phyloP scores from a whole-genome alignment of 225 moss, liverwort and hornwort genomes.

The Pleurozium schreberi region DNA sequence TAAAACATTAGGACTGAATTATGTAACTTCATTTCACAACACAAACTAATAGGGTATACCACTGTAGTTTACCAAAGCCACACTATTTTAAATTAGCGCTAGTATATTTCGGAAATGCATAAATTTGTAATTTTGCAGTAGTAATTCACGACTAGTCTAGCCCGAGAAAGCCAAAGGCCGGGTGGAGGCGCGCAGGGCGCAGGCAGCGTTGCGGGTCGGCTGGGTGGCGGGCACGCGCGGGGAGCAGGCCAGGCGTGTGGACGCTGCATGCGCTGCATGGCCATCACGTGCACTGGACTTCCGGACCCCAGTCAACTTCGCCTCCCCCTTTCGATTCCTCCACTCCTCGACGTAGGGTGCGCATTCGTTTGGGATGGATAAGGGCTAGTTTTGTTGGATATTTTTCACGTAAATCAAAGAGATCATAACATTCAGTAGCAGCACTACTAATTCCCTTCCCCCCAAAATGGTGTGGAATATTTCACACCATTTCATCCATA shows the following conservation, averaged over 20 bases:
- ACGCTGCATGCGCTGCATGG: neutral
- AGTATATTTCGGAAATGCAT: neutral
- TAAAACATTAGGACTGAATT: neutral
- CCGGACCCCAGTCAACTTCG: neutral
- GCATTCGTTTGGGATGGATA: neutral
- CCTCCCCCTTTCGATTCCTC: neutral
- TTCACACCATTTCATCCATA: too few species aligned
- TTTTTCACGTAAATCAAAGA: neutral
- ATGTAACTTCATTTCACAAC: neutral
- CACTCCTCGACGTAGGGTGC: neutral
- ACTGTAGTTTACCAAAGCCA: neutral
- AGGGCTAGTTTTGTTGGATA: neutral
- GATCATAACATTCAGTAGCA: too few species aligned
- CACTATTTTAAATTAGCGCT: neutral
- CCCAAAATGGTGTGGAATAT: too few species aligned
- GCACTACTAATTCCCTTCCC: too few species aligned
- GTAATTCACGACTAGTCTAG: neutral
- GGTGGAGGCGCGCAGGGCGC: neutral
- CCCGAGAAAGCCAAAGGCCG: too few species aligned
- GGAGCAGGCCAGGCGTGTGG: neutral
- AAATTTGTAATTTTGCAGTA: neutral
- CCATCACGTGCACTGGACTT: slow-evolving; percentile 2
- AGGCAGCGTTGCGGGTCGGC: neutral
- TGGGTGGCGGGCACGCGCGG: slow-evolving; percentile 7
- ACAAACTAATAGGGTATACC: too few species aligned